Evolutionary conservation across 2,329 filamentous ascomycete genomes (phyloP), one percentile per base, ranked within the genome.

Genomic region (Cryoendolithus antarcticus): DNA sequence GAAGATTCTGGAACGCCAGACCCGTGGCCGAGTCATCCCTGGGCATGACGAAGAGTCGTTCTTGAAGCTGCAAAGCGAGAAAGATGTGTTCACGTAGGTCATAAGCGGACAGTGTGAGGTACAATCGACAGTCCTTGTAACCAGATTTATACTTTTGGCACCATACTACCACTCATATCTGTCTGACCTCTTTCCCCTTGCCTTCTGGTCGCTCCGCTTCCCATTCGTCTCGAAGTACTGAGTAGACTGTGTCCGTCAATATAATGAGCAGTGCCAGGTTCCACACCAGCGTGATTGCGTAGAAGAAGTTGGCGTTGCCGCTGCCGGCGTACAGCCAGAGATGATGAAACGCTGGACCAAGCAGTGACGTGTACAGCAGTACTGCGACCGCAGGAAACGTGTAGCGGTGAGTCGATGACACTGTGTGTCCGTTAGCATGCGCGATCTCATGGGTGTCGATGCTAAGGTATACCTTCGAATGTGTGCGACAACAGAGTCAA

Each of bases 281-380:
- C 91, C 91, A 98, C 0, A 98, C 91, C 10, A 98, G 66, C 0
- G 91, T 98, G 52, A 98, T 96, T 48, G 91, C 91, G 58, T 98
- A 98, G 65, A 98, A 98, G 66, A 98, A 98, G 60, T 98, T 98
- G 43, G 91, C 91, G 54, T 98, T 98, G 21, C 91, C 91, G 41
- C 86, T 94, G 36, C 91, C 91, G 2, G 91, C 91, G 56, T 96
- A 98, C 42, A 98, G 89, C 91, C 91, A 98, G 4, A 98, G 69
- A 57, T 98, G 80, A 59, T 96, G 94, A 58, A 98, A 98, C 0
- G 88, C 86, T 1, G 91, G 91, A 0, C 91, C 91, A 0, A 98
- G 72, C 45, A 94, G 80, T 2, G 80, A 82, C 15, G 86, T 80
- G 60, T 98, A 98, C 7, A 96, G 66, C 30, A 98, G 71, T 2